Base-by-base conservation (phyloP, 805 yeast genomes). In the Yamadazyma nakazawae region DNA sequence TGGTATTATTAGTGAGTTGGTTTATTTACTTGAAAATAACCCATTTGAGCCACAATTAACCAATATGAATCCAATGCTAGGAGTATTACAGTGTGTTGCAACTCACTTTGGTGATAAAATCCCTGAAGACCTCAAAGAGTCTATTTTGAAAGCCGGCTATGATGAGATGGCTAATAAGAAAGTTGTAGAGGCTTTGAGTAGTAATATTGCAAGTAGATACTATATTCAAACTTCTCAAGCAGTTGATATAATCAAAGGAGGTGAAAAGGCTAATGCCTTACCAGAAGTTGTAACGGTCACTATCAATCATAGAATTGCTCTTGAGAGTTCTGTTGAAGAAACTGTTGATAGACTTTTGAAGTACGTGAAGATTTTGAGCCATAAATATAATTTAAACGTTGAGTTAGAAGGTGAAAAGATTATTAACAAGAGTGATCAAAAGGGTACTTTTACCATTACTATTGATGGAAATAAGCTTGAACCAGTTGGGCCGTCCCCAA, bases 1-100 rank as follows among this genome's bases (percentile, higher is more conserved):
- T 64, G 96, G 94, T 11, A 75, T 88, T 32, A 69, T 83, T 43
- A 72, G 88, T 2, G 81, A 84, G 47, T 67, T 87, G 46, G 70
- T 83, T 10, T 62, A 69, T 9, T 54, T 61, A 14, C 67, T 88
- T 35, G 96, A 89, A 61, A 61, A 63, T 10, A 75, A 78, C 49
- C 84, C 82, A 7, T 82, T 69, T 56, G 59, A 66, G 16, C 70
- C 82, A 1, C 51, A 66, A 11, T 62, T 86, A 32, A 64, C 79
- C 9, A 53, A 63, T 2, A 66, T 65, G 41, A 88, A 84, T 64
- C 96, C 96, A 11, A 67, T 78, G 44, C 72, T 80, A 55, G 68
- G 69, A 18, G 63, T 70, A 39, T 63, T 84, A 53, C 82, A 82
- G 58, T 87, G 95, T 63, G 55, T 77, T 46, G 92, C 90, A 0